Percentiles rank a stretch among this genome's conserved stretches.
Evolutionary conservation across 2,329 filamentous ascomycete species (phyloP).

Genomic region (Microcera coccophila): DNA sequence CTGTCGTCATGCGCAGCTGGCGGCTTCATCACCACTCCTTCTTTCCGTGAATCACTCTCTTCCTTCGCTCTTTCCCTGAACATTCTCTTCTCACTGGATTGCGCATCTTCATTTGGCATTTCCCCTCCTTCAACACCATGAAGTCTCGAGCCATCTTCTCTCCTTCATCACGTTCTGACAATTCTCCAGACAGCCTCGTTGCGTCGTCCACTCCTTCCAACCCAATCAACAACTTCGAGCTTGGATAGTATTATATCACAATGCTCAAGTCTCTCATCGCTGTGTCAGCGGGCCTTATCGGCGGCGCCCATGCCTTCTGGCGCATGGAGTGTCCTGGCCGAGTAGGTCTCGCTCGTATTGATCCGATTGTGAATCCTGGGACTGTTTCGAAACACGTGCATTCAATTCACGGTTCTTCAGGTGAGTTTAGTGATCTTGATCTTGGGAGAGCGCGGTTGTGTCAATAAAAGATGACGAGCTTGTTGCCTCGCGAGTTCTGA

Average conservation of each 20-base stretch:
- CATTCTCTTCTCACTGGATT: neutral
- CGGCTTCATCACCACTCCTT: constrained; percentile 3
- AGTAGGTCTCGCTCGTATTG: constrained; percentile 66
- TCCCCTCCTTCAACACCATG: constrained; percentile 12
- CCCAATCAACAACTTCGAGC: constrained; percentile 14
- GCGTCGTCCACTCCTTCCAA: constrained; percentile 35
- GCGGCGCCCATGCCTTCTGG: constrained; percentile 68
- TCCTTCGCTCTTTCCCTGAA: constrained; percentile 11
- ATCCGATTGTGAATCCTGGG: constrained; percentile 68
- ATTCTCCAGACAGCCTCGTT: constrained; percentile 31
- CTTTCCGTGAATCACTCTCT: constrained; percentile 1
- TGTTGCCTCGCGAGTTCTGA: no score
- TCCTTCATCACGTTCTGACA: constrained; percentile 2
- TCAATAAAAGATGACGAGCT: no score
- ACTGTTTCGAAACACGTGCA: constrained; percentile 64
- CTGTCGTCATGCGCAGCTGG: constrained; percentile 3
- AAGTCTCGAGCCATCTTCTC: no score
- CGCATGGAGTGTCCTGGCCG: constrained; percentile 78
- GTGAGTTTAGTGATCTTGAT: no score
- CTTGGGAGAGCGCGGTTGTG: no score
- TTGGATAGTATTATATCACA: constrained; percentile 22
- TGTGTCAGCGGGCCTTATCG: constrained; percentile 33
- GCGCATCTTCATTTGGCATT: neutral
- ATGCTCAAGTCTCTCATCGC: constrained; percentile 35
- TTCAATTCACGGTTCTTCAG: constrained; percentile 68